Base-by-base conservation (phyloP, 257 asterid species). In the Solanum pimpinellifolium region DNA sequence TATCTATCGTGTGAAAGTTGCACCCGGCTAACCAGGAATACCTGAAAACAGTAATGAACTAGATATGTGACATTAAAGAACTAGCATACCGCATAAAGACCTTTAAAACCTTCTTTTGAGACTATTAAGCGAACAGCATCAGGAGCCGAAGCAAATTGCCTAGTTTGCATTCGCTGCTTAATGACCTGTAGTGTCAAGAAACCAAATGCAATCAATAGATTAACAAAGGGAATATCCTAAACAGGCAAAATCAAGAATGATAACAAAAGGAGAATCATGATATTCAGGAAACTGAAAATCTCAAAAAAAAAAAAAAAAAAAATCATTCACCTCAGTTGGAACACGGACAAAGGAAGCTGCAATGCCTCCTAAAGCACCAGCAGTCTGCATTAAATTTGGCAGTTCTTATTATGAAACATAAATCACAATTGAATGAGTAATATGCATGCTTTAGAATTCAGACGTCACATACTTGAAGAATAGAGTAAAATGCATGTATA, bases 261-360 rank as follows among this genome's bases (percentile, higher is more conserved):
- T 62, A 47, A n/a, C 6, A 52, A 72, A 85, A 44, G 42, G 72
- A 73, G 82, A 81, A 86, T 42, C 41, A 25, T 27, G 82, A 86
- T 29, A 78, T 49, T 46, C 46, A 31, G 73, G 73, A 62, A 49
- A 76, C 78, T 31, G 46, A 81, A 68, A 31, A 85, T 42, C 46
- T 31, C 37, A 59, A 83, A 52, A 70, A 62, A 59, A 83, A 52
- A 62, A 59, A 83, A 52, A 29, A 29, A 62, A 62, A 47, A 65
- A 47, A 31, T 29, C 73, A 88, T 39, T 10, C 86, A 94, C 99
- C 98, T 97, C 99, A 0, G 99, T 97, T 62, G 99, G 99, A 82
- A 97, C 99, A 82, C 99, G 98, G 90, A 97, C 91, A 83, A 91
- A 93, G 89, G 99, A 97, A 89, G 99, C 98, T 77, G 98, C 99